Evolutionary conservation across 164 flowering plant genomes (phyloP).

Genomic region (Warburgia ugandensis): DNA sequence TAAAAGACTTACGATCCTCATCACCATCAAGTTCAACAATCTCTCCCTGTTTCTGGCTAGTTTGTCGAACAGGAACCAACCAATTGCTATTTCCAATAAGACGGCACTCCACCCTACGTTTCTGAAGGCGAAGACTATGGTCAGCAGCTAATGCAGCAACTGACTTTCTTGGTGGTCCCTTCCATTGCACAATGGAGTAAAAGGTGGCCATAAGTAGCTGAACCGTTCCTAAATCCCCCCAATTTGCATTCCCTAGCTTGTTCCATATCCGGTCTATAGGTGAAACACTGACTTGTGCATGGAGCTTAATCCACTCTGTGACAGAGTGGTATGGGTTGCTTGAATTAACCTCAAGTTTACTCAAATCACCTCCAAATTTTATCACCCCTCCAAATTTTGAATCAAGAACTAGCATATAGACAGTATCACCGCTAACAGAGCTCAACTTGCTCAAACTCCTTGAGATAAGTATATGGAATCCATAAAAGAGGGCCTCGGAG

Average conservation of each 20-base stretch:
- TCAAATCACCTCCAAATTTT: constrained; percentile 60
- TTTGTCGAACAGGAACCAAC: constrained; percentile 18
- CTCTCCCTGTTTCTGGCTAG: constrained; percentile 31
- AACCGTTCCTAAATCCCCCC: constrained; percentile 76
- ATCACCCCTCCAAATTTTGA: constrained; percentile 67
- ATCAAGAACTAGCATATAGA: constrained; percentile 49
- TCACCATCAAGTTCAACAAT: constrained; percentile 52
- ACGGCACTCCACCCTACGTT: constrained; percentile 50
- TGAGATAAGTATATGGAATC: constrained; percentile 49
- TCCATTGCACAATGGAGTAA: constrained; percentile 56
- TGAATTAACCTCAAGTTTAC: constrained; percentile 45
- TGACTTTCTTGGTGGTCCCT: constrained; percentile 63
- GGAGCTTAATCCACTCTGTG: constrained; percentile 55
- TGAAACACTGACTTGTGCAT: constrained; percentile 51
- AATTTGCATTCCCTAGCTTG: constrained; percentile 78
- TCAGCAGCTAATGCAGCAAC: constrained; percentile 59
- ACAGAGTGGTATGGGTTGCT: constrained; percentile 46
- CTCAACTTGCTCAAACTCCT: constrained; percentile 42
- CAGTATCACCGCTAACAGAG: constrained; percentile 23
- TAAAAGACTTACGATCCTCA: constrained; percentile 24
- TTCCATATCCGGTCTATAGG: constrained; percentile 74
- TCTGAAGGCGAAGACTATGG: constrained; percentile 69
- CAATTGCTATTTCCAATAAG: constrained; percentile 32
- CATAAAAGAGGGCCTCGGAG: constrained; percentile 61
- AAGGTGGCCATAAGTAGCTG: constrained; percentile 68